phyloP scores from a whole-genome alignment of 108 stramenopile species.

The Licmophora abbreviata region DNA sequence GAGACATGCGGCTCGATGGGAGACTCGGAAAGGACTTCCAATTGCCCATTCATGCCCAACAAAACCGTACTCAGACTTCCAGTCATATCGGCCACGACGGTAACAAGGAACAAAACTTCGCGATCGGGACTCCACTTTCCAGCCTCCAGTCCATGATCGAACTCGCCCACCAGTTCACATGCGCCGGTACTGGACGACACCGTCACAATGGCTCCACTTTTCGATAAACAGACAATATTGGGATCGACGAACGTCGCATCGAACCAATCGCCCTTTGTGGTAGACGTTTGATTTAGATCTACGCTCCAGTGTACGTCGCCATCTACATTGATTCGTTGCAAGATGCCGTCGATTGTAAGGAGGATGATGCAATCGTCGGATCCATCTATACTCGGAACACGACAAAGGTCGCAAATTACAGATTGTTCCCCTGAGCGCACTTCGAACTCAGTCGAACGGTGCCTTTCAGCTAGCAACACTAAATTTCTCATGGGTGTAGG shows the following conservation, averaged over 20 bases:
- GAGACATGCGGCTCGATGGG: slow-evolving; percentile 34
- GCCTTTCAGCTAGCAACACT: too few species aligned
- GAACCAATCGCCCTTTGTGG: slow-evolving; percentile 36
- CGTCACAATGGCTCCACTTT: slow-evolving; percentile 41
- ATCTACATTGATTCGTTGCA: too few species aligned
- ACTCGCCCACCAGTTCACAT: slow-evolving; percentile 72
- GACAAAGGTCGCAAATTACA: not conserved
- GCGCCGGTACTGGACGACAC: slow-evolving; percentile 31
- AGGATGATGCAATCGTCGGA: too few species aligned
- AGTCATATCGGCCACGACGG: slow-evolving; percentile 33
- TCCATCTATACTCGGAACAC: not conserved
- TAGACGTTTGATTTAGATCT: too few species aligned
- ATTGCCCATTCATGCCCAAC: slow-evolving; percentile 78
- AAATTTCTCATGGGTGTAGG: too few species aligned
- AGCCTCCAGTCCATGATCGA: slow-evolving; percentile 71
- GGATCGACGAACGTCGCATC: slow-evolving; percentile 25
- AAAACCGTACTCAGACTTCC: slow-evolving; percentile 42
- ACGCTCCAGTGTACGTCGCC: too few species aligned
- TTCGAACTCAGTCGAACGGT: too few species aligned
- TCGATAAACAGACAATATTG: slow-evolving; percentile 35
- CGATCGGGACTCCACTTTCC: slow-evolving; percentile 80
- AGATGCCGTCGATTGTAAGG: too few species aligned
- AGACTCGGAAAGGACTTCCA: slow-evolving; percentile 74
- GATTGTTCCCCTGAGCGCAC: too few species aligned
- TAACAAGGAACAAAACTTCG: slow-evolving; percentile 68